phyloP scores from a whole-genome alignment of 768 basidiomycete genomes.

The Agaricus subrufescens region DNA sequence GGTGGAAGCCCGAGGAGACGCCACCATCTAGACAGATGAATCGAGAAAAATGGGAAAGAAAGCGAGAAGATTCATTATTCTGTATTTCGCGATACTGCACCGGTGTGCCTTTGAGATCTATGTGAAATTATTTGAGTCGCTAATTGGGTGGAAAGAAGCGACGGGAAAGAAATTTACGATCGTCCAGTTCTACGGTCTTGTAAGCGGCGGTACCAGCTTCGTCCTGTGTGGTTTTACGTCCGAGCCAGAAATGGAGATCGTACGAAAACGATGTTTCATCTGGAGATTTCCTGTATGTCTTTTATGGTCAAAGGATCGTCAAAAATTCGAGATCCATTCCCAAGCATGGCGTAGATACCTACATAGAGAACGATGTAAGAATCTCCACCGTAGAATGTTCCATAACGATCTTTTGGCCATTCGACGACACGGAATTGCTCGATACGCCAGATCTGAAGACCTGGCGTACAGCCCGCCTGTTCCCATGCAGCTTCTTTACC shows the following conservation, averaged over 20 bases:
- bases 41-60: slow-evolving; percentile 27
- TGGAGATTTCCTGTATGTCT: slow-evolving; percentile 57
- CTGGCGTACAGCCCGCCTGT: slow-evolving; percentile 35
- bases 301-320: neutral
- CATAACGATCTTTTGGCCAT: slow-evolving; percentile 47
- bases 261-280: slow-evolving; percentile 44
- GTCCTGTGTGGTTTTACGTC: slow-evolving; percentile 53
- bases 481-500: slow-evolving; percentile 48
- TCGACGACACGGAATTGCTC: slow-evolving; percentile 50
- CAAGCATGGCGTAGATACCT: slow-evolving; percentile 14
- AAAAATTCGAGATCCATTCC: neutral
- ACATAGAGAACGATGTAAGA: slow-evolving; percentile 64
- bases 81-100: slow-evolving; percentile 64
- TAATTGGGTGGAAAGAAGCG: neutral
- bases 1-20: slow-evolving; percentile 27
- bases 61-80: slow-evolving; percentile 46
- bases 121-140: neutral
- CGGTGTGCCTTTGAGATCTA: slow-evolving; percentile 51
- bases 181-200: slow-evolving; percentile 65
- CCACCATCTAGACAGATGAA: slow-evolving; percentile 27
- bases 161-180: slow-evolving; percentile 34
- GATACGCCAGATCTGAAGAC: slow-evolving; percentile 54
- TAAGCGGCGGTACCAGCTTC: slow-evolving; percentile 62
- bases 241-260: slow-evolving; percentile 65
- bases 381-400: slow-evolving; percentile 61